Percentiles rank a stretch among this genome's conserved stretches.
Evolutionary conservation across 176 grass and related monocot species (phyloP).

Genomic region (bread wheat (Triticum aestivum)): IWGSC_CS_RefSeq_v2.1 NC_057798.1:727877827-727878326

Average conservation of each 20-base stretch:
- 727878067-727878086: slow-evolving; percentile 46
- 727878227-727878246: too few species aligned
- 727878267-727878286: too few species aligned
- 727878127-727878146: slow-evolving; percentile 25
- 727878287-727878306: too few species aligned
- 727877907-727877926: neutral
- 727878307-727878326: too few species aligned
- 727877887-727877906: slow-evolving; percentile 18
- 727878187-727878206: neutral
- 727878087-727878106: slow-evolving; percentile 1
- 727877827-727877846: slow-evolving; percentile 39
- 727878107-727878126: slow-evolving; percentile 33
- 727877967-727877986: neutral
- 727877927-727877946: slow-evolving; percentile 15
- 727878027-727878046: neutral
- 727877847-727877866: neutral
- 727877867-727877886: neutral
- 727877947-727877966: slow-evolving; percentile 21
- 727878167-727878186: neutral
- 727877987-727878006: neutral
- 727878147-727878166: neutral
- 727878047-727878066: slow-evolving; percentile 11
- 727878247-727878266: too few species aligned
- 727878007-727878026: neutral
- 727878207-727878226: neutral